Percentiles rank a stretch among this genome's conserved stretches.
These are phyloP conservation scores for Williopsis jadinii DNA, from an alignment of 1,139 yeast species.

Conservation along the genomic window DNA sequence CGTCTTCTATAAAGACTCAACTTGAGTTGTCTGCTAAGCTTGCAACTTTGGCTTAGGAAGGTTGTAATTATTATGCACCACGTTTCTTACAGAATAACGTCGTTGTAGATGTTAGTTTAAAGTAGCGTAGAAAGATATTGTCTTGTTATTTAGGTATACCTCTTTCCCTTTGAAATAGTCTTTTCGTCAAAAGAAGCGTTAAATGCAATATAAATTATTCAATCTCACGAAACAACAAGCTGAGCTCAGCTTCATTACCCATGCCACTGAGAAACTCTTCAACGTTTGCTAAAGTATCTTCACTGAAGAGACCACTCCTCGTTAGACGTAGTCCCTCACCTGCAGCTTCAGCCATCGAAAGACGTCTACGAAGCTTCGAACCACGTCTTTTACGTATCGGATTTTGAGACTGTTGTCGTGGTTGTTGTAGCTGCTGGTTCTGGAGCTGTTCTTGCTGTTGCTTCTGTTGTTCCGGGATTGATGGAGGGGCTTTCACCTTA, in stretches of 20 bases:
- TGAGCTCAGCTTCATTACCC: slow-evolving; percentile 22
- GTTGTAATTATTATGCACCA: no score
- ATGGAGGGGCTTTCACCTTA: slow-evolving; percentile 12
- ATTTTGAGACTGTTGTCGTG: not conserved
- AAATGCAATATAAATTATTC: not conserved
- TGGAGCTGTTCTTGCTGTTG: not conserved
- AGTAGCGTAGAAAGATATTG: no score
- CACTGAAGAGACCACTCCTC: slow-evolving; percentile 67
- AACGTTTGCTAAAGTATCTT: slow-evolving; percentile 62
- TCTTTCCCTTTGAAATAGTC: no score
- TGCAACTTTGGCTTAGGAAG: slow-evolving; percentile 33
- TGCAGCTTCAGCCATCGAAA: slow-evolving; percentile 67
- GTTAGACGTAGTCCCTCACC: slow-evolving; percentile 69
- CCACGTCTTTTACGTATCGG: slow-evolving; percentile 10
- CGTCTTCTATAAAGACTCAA: slow-evolving; percentile 82
- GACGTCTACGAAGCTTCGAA: slow-evolving; percentile 36
- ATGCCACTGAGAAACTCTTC: slow-evolving; percentile 46
- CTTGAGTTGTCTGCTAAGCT: slow-evolving; percentile 73
- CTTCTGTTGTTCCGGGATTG: not conserved
- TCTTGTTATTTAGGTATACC: no score
- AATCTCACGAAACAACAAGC: slow-evolving; percentile 15
- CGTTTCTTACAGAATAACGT: no score
- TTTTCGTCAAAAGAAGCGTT: not conserved
- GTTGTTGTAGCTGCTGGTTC: not conserved
- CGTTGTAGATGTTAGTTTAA: no score